Conservation (phyloP, 2,329 filamentous ascomycete species). For the Dactylonectria macrodidyma region DNA sequence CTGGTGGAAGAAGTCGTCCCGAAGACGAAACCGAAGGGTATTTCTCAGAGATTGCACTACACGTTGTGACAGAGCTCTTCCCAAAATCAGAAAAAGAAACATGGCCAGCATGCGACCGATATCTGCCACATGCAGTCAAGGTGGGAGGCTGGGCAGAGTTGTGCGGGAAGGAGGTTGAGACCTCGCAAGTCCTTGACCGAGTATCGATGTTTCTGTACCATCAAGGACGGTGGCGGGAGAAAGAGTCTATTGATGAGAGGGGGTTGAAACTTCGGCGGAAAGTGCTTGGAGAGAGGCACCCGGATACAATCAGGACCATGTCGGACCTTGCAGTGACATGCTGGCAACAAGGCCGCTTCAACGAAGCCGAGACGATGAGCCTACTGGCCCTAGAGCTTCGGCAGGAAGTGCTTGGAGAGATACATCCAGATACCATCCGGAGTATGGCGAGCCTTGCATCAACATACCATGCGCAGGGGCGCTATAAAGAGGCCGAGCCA, state of each 20-base stretch:
- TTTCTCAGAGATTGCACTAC: constrained; percentile 44
- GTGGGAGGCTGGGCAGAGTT: constrained; percentile 44
- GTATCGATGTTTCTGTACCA: constrained; percentile 42
- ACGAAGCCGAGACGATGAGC: neutral
- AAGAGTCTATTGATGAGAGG: neutral
- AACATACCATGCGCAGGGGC: neutral
- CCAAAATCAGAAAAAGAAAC: constrained; percentile 29
- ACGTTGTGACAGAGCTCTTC: constrained; percentile 41
- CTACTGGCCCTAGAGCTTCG: neutral
- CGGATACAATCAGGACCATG: neutral
- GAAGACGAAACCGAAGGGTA: constrained; percentile 20
- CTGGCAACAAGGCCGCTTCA: neutral
- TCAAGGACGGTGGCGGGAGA: constrained; percentile 39
- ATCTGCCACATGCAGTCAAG: constrained; percentile 48
- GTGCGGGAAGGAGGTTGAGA: constrained; percentile 31
- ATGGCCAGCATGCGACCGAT: constrained; percentile 46
- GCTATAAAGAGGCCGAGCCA: neutral
- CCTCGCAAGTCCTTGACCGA: constrained; percentile 30
- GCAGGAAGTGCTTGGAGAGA: neutral
- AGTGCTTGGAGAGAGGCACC: neutral
- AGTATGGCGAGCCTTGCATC: neutral
- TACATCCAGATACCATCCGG: neutral
- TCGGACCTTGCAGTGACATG: neutral
- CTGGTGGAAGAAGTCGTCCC: neutral
- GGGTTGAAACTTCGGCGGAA: neutral